These are phyloP conservation scores for Cavenderia fasciculata DNA, from an alignment of 78 protist genomes.

Conservation along the genomic window DNA sequence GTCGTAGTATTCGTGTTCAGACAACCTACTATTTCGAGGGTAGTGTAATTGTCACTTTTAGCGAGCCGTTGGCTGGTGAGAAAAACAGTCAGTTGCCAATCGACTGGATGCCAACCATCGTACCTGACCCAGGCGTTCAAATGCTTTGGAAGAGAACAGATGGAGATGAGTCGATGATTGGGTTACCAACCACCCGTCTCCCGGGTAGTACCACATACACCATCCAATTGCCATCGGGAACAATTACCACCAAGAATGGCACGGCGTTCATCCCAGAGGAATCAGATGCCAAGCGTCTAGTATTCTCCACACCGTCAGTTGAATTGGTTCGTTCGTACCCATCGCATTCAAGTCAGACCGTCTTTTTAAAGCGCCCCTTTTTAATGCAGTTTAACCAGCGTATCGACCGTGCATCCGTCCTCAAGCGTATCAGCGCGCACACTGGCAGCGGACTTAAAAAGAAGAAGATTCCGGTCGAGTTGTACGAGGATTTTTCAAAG, in stretches of 20 bases:
- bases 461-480: constrained; percentile 33
- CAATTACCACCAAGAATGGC: too few relatives aligned
- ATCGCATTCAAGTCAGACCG: background rate
- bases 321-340: background rate
- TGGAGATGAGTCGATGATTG: background rate
- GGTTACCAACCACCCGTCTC: background rate
- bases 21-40: too few relatives aligned
- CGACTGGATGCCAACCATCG: background rate
- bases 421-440: background rate
- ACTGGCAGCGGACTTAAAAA: background rate
- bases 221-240: background rate
- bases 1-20: too few relatives aligned
- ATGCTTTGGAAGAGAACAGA: constrained; percentile 3
- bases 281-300: too few relatives aligned
- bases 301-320: constrained; percentile 12
- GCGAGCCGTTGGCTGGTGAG: too few relatives aligned
- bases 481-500: constrained; percentile 4
- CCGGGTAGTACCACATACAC: constrained; percentile 14
- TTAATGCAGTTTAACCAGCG: constrained; percentile 32
- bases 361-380: constrained; percentile 7
- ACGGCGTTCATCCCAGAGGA: too few relatives aligned
- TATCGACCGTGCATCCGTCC: constrained; percentile 5
- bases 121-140: background rate
- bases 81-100: background rate
- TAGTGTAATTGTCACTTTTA: too few relatives aligned